Base-by-base conservation (phyloP, 306 rosid species). In the Herpetospermum pedunculosum region DNA sequence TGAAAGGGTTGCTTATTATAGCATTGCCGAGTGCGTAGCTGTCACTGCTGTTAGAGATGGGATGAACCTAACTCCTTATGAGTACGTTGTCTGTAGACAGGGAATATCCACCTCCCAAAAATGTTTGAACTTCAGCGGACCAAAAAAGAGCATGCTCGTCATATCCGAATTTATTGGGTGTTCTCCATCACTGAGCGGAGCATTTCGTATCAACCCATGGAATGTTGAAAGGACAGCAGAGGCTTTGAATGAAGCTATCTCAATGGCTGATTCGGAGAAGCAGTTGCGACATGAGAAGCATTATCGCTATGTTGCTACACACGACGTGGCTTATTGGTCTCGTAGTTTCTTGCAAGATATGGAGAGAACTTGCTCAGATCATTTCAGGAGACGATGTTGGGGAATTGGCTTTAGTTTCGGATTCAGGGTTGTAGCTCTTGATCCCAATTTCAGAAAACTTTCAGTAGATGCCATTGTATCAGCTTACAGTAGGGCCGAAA, bases 11-110 rank as follows among this genome's bases (percentile, higher is more conserved):
- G 87, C 88, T 26, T 88, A 83, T 82, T 85, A 85, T 88, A 85
- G 86, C 87, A 79, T 90, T 60, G 96, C 92, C 44, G 96, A 90
- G 82, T 90, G 94, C 76, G 94, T 88, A 49, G 87, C 85, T 74
- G 96, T 90, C 77, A 88, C 96, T 6, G 94, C 94, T 46, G 90
- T 90, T 75, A 84, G 96, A 82, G 96, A 90, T 81, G 96, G 94
- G 69, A 90, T 90, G 96, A 90, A 88, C 81, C 83, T 90, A 40
- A 88, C 83, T 78, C 94, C 96, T 35, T 90, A 90, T 75, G 96
- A 90, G 79, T 90, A 90, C 71, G 80, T 90, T n/a, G 87, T 84
- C 44, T 88, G 96, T 75, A 84, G 96, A 73, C 90, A 90, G 74
- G 96, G 90, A 75, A 64, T 85, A 80, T 76, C 89, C 80, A 74